Base-by-base conservation (phyloP, 306 rosid genomes). In the Rosa persica region DNA sequence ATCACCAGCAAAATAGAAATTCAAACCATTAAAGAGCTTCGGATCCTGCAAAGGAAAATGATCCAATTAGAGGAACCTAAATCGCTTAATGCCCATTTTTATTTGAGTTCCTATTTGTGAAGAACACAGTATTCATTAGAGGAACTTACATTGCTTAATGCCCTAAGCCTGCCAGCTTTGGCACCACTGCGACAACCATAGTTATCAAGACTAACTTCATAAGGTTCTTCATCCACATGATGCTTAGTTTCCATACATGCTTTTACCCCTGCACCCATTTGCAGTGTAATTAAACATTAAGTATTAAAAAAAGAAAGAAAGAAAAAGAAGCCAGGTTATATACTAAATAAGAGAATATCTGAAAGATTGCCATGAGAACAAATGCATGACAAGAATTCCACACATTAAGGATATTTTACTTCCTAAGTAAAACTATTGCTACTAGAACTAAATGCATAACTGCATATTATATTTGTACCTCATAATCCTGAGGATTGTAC, bases 131-230 rank as follows among this genome's bases (percentile, higher is more conserved):
- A 42, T 72, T 68, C 76, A 76, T 54, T 46, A 57, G 75, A 67
- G 80, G 38, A 43, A 75, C 82, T 86, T 88, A 96, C 99, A 25
- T 85, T 87, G 83, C 77, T 48, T 78, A 80, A 34, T 55, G 89
- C 89, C 82, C 87, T 68, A 55, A 89, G 87, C 87, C 99, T 88
- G 85, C 98, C 98, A 83, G 89, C 76, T 81, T 85, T 93, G 12
- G 99, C 94, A 84, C 97, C 97, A 85, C 89, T 86, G 25, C 74
- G 72, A 78, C 98, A 81, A 57, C 99, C 98, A 19, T 93, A 82
- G 86, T 93, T 93, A 81, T 96, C 99, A 46, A 91, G 90, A 77
- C 74, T 36, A 76, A 96, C 81, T 87, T 96, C 98, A 78, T 83
- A 96, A 22, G 88, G 89, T 67, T 89, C 96, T 82, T 96, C 98